These are phyloP conservation scores for Bassia scoparia DNA, from an alignment of 148 eudicot species.

Conservation along the genomic window DNA sequence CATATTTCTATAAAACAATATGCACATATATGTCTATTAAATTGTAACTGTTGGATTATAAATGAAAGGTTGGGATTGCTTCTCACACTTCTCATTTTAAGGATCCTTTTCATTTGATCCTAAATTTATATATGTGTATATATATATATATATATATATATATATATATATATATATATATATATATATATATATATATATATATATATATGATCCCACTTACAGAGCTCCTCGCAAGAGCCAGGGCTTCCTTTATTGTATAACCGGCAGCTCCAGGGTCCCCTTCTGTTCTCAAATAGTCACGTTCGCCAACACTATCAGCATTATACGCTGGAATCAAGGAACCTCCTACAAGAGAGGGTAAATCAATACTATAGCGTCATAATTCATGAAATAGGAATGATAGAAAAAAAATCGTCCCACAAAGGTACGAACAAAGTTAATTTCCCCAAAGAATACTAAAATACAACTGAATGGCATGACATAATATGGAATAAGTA, in stretches of 20 bases:
- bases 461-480: neutral
- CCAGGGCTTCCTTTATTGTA: constrained; percentile 82
- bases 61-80: no score
- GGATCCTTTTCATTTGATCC: no score
- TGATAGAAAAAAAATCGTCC: neutral
- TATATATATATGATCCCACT: constrained; percentile 39
- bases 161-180: no score
- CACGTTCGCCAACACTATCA: constrained; percentile 78
- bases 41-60: no score
- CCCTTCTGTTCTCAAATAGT: constrained; percentile 84
- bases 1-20: no score
- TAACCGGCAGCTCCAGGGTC: constrained; percentile 98
- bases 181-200: no score
- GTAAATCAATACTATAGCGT: constrained; percentile 14
- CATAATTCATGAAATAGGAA: neutral
- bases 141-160: no score
- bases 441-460: neutral
- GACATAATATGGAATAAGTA: neutral
- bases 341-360: constrained; percentile 33
- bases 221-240: constrained; percentile 85
- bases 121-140: no score
- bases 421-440: neutral
- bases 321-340: constrained; percentile 40
- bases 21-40: no score
- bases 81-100: no score